phyloP scores from a whole-genome alignment of 108 stramenopile species.

The Nitzschia putrida region DNA sequence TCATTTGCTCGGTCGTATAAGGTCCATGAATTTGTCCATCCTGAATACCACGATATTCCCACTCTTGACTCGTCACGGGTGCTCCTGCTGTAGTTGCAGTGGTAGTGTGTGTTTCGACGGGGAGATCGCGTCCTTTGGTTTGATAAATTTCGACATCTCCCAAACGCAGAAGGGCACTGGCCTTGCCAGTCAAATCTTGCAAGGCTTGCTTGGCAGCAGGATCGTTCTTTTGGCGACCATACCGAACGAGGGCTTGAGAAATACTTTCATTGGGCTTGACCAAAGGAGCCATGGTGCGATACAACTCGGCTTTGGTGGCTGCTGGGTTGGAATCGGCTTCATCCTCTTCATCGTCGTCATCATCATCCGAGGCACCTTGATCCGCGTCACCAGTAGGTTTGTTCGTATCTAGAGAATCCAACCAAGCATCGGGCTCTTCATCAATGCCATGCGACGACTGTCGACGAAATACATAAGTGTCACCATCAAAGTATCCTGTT shows the following conservation, averaged over 20 bases:
- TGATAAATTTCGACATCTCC: conserved; percentile 78
- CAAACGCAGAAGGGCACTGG: conserved; percentile 63
- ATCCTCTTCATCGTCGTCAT: conserved; percentile 25
- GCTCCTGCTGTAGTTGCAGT: conserved; percentile 2
- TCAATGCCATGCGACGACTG: conserved; percentile 32
- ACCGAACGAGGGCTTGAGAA: conserved; percentile 58
- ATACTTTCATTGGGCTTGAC: conserved; percentile 62
- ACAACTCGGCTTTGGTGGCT: conserved; percentile 48
- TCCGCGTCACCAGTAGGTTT: conserved; percentile 23
- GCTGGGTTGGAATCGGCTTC: conserved; percentile 24
- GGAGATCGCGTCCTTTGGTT: conserved; percentile 47
- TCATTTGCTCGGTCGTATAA: conserved; percentile 78
- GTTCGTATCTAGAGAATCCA: conserved; percentile 44
- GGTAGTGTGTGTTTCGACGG: conserved; percentile 13
- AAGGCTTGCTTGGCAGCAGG: conserved; percentile 35
- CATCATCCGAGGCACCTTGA: conserved; percentile 34
- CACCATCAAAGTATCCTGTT: conserved; percentile 82
- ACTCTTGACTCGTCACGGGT: conserved; percentile 30
- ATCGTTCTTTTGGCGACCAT: conserved; percentile 54
- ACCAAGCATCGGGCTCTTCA: conserved; percentile 81
- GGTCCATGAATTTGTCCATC: conserved; percentile 78
- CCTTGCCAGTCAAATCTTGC: conserved; percentile 66
- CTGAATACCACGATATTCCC: conserved; percentile 84
- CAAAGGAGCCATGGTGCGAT: conserved; percentile 46
- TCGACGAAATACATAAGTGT: conserved; percentile 81